These are phyloP conservation scores for Tetratostichococcus sp. DNA, from an alignment of 139 green algal species.

Conservation along the genomic window DNA sequence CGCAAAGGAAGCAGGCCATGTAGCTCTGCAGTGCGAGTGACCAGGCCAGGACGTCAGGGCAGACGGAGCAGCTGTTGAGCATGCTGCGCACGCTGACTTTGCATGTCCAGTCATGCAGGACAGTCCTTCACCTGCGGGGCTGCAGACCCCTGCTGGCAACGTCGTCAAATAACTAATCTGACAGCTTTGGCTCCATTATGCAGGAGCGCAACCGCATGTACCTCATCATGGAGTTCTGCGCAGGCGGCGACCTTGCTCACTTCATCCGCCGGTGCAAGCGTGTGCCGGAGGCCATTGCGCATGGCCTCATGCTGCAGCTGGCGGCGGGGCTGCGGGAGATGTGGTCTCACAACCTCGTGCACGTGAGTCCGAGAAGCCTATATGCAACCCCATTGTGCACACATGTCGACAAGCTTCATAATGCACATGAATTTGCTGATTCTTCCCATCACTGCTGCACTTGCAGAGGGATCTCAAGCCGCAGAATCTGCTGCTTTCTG, in stretches of 20 bases:
- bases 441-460: too few relatives aligned
- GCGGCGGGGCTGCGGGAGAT: constrained; percentile 80
- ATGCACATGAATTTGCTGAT: background rate
- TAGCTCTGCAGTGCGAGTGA: too few relatives aligned
- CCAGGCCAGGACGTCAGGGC: too few relatives aligned
- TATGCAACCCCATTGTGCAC: too few relatives aligned
- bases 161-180: too few relatives aligned
- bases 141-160: too few relatives aligned
- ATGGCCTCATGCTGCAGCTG: constrained; percentile 82
- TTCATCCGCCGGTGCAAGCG: constrained; percentile 50
- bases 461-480: constrained; percentile 95
- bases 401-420: too few relatives aligned
- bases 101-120: too few relatives aligned
- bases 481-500: constrained; percentile 88
- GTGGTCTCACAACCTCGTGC: constrained; percentile 78
- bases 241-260: constrained; percentile 83
- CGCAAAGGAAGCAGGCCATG: too few relatives aligned
- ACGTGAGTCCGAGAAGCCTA: constrained; percentile 64
- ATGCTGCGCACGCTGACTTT: too few relatives aligned
- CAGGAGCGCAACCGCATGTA: constrained; percentile 64
- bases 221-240: constrained; percentile 92
- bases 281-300: constrained; percentile 57
- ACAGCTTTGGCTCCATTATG: background rate
- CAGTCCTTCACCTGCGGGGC: too few relatives aligned
- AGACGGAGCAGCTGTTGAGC: too few relatives aligned